These are phyloP conservation scores for Aspergillus homomorphus DNA, from an alignment of 495 filamentous ascomycete genomes.

Conservation along the genomic window DNA sequence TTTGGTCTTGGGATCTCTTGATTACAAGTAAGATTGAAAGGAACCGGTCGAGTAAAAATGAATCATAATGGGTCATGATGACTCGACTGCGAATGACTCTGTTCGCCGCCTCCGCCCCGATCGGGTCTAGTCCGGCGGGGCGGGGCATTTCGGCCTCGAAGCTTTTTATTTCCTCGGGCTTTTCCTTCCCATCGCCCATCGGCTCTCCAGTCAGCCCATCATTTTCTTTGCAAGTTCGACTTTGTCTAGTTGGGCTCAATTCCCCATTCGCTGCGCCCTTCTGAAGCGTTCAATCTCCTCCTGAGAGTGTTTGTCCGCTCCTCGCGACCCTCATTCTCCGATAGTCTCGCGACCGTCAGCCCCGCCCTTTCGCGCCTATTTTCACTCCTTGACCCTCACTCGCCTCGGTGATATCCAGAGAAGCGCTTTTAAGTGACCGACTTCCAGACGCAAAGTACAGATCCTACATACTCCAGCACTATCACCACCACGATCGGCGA, in stretches of 20 bases:
- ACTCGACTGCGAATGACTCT: constrained; percentile 11
- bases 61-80: constrained; percentile 20
- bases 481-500: background rate
- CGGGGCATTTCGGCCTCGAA: constrained; percentile 7
- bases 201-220: background rate
- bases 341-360: background rate
- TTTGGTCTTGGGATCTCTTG: no score
- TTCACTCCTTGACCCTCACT: background rate
- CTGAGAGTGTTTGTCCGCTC: background rate
- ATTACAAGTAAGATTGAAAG: no score
- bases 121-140: constrained; percentile 20
- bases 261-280: background rate
- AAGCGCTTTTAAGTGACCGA: background rate
- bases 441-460: background rate
- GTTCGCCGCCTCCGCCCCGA: constrained; percentile 12
- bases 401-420: background rate
- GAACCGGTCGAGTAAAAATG: constrained; percentile 3
- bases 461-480: background rate
- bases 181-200: constrained; percentile 10
- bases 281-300: background rate
- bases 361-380: background rate
- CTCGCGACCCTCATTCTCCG: no score
- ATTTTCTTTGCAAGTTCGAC: background rate
- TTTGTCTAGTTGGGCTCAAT: background rate
- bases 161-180: constrained; percentile 16